Conservation (phyloP, 345 rosid genomes). For the Capsella bursapastoris region DNA sequence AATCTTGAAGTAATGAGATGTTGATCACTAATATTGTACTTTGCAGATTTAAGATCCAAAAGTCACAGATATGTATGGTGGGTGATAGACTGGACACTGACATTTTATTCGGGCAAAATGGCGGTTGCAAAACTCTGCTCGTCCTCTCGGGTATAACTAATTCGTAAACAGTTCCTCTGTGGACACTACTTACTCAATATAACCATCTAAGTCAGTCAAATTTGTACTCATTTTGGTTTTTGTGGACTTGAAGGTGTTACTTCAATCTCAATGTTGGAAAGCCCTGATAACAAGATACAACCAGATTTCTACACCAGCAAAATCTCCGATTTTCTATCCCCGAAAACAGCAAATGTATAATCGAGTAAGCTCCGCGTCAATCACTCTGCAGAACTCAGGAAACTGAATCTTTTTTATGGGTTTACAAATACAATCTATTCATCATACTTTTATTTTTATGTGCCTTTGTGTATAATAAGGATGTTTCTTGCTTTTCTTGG, state of each 20-base stretch:
- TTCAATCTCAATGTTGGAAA: constrained; percentile 69
- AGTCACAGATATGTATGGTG: constrained; percentile 97
- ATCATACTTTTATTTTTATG: constrained; percentile 1
- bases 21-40: constrained; percentile 20
- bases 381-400: constrained; percentile 3
- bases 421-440: not conserved
- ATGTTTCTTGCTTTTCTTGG: constrained; percentile 14
- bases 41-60: constrained; percentile 78
- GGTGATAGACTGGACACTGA: constrained; percentile 97
- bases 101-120: constrained; percentile 86
- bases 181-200: not conserved
- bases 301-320: constrained; percentile 89
- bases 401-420: not conserved
- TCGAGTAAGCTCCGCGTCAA: constrained; percentile 9
- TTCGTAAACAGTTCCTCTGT: constrained; percentile 6
- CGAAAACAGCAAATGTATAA: constrained; percentile 74
- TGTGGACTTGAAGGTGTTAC: constrained; percentile 67
- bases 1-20: not conserved
- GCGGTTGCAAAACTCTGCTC: constrained; percentile 94
- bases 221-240: not conserved
- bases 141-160: constrained; percentile 79
- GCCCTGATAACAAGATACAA: constrained; percentile 71
- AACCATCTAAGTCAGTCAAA: not conserved
- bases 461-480: not conserved
- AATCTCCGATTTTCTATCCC: constrained; percentile 81